phyloP scores from a whole-genome alignment of 2,329 filamentous ascomycete genomes.

The Knufia fluminis region DNA sequence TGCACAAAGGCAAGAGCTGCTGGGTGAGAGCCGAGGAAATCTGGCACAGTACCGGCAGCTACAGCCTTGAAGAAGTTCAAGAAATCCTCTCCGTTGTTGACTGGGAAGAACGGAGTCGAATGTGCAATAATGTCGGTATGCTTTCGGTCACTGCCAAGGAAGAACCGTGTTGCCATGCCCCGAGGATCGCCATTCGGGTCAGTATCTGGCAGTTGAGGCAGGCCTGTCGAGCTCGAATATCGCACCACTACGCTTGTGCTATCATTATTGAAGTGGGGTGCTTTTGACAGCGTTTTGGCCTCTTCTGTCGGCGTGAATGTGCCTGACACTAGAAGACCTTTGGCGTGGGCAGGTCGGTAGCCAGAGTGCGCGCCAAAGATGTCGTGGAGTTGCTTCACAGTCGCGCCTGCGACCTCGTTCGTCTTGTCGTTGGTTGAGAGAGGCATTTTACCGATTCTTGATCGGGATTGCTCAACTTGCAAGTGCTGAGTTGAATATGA shows the following conservation, averaged over 20 bases:
- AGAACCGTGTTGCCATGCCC: constrained; percentile 43
- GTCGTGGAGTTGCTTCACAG: constrained; percentile 32
- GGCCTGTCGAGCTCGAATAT: constrained; percentile 45
- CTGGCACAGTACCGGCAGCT: constrained; percentile 26
- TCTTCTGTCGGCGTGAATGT: constrained; percentile 42
- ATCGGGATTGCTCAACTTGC: too few relatives aligned
- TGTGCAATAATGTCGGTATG: constrained; percentile 52
- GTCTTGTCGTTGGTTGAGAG: constrained; percentile 34
- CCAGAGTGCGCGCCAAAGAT: constrained; percentile 35
- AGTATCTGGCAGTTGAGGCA: constrained; percentile 43
- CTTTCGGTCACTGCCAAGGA: constrained; percentile 31
- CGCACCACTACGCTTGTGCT: constrained; percentile 41
- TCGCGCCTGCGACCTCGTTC: constrained; percentile 30
- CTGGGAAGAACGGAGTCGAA: constrained; percentile 45
- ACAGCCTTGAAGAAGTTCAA: constrained; percentile 41
- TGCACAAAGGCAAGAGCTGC: constrained; percentile 41
- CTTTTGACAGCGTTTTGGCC: constrained; percentile 38
- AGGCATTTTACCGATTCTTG: too few relatives aligned
- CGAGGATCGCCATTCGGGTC: constrained; percentile 41
- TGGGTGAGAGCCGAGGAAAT: constrained; percentile 39
- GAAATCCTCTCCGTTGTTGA: constrained; percentile 44
- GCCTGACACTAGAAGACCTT: constrained; percentile 44
- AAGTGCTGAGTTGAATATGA: too few relatives aligned
- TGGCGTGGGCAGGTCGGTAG: constrained; percentile 45
- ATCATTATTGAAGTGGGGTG: constrained; percentile 41